Percentiles rank a stretch among this genome's conserved stretches.
Conservation (phyloP, 306 rosid genomes). For the Medicago arabica region DNA sequence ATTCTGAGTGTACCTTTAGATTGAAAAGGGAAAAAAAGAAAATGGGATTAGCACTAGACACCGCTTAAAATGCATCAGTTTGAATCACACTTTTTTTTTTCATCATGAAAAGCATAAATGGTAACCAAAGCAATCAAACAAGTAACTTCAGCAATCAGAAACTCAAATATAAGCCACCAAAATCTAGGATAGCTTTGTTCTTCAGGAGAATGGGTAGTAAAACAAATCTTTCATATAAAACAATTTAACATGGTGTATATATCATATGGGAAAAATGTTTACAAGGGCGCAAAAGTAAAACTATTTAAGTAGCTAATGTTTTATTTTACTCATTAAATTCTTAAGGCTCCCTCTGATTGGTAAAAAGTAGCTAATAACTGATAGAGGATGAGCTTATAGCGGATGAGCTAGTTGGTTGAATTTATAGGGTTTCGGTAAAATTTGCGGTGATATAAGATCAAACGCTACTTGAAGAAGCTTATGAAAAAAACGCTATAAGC, state of each 20-base stretch:
- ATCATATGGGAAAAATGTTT: neutral
- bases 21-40: conserved; percentile 39
- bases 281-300: neutral
- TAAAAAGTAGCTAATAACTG: too few species aligned
- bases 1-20: conserved; percentile 80
- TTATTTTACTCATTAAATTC: neutral
- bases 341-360: neutral
- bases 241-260: conserved; percentile 18
- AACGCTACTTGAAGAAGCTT: too few species aligned
- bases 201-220: neutral
- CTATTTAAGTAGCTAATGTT: conserved; percentile 2
- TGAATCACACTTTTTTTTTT: conserved; percentile 16
- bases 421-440: too few species aligned
- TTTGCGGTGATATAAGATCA: too few species aligned
- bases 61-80: conserved; percentile 25
- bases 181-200: neutral
- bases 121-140: conserved; percentile 18
- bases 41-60: conserved; percentile 21
- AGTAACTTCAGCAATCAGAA: conserved; percentile 19
- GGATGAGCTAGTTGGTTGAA: too few species aligned
- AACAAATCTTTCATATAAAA: conserved; percentile 6
- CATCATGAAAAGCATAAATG: neutral
- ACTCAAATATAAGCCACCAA: conserved; percentile 2
- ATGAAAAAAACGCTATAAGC: too few species aligned
- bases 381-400: too few species aligned